Percentiles rank a stretch among this genome's conserved stretches.
Evolutionary conservation across 306 rosid genomes (phyloP).

Genomic region (Prunus armeniaca): DNA sequence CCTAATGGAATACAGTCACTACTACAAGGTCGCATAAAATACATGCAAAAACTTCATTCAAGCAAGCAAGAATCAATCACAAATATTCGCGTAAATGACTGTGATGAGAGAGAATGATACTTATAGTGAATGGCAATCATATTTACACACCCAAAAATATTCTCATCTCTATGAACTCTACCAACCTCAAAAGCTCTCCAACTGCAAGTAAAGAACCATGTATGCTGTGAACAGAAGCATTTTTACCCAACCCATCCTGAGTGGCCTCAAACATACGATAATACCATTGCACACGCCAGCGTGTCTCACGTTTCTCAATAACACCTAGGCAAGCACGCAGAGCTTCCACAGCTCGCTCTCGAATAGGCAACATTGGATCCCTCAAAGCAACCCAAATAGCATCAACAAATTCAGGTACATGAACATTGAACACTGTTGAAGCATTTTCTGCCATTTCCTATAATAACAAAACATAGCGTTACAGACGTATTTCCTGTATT

Average conservation of each 20-base stretch:
- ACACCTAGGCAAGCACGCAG: slow-evolving; percentile 96
- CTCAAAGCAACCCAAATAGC: slow-evolving; percentile 98
- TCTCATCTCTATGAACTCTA: slow-evolving; percentile 25
- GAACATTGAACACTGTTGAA: slow-evolving; percentile 95
- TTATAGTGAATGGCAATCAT: background rate
- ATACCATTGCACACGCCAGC: slow-evolving; percentile 99
- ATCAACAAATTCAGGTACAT: slow-evolving; percentile 95
- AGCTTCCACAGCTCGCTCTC: slow-evolving; percentile 97
- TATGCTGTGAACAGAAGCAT: slow-evolving; percentile 94
- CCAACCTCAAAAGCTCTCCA: slow-evolving; percentile 96
- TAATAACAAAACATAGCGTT: slow-evolving; percentile 1
- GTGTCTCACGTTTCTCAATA: slow-evolving; percentile 93
- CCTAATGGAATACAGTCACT: background rate
- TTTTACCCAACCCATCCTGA: slow-evolving; percentile 89
- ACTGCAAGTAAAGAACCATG: slow-evolving; percentile 99
- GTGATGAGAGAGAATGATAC: background rate
- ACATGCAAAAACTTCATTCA: background rate
- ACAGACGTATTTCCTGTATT: background rate
- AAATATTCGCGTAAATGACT: background rate
- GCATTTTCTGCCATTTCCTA: slow-evolving; percentile 99
- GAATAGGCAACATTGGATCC: slow-evolving; percentile 85
- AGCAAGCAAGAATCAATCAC: background rate
- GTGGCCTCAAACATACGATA: slow-evolving; percentile 98
- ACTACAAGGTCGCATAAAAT: background rate
- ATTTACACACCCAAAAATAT: slow-evolving; percentile 8